Evolutionary conservation across 179 eudicot genomes (phyloP).

Genomic region (Beta corolliflora): DNA sequence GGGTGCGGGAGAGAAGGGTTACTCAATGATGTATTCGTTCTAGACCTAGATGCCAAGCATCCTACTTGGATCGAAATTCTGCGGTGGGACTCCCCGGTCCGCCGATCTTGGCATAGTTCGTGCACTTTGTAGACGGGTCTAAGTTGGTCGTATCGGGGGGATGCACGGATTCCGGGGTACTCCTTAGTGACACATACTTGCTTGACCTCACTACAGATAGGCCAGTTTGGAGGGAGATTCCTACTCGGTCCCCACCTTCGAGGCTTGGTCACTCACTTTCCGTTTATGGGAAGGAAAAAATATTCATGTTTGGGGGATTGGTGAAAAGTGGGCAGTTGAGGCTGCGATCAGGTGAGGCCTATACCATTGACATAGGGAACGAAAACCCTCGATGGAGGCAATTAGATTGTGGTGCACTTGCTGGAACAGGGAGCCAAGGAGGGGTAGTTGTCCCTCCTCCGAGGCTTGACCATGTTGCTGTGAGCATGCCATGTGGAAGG

Average conservation of each 20-base stretch:
- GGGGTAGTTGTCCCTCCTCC: conserved; percentile 66
- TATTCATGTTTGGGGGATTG: conserved; percentile 88
- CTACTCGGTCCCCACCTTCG: conserved; percentile 71
- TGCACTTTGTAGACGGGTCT: conserved; percentile 81
- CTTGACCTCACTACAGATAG: conserved; percentile 65
- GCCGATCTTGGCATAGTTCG: conserved; percentile 88
- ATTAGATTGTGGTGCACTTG: conserved; percentile 54
- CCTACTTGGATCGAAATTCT: conserved; percentile 86
- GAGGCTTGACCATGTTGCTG: conserved; percentile 79
- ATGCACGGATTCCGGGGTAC: conserved; percentile 82
- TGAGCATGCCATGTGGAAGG: conserved; percentile 86
- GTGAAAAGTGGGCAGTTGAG: conserved; percentile 72
- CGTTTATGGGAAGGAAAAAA: conserved; percentile 66
- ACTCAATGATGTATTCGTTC: conserved; percentile 81
- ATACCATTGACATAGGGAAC: conserved; percentile 60
- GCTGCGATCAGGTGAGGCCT: conserved; percentile 75
- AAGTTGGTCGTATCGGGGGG: conserved; percentile 86
- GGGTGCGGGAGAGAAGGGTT: conserved; percentile 84
- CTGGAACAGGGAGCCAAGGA: conserved; percentile 54
- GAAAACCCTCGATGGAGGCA: conserved; percentile 73
- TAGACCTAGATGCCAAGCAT: conserved; percentile 78
- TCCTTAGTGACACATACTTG: conserved; percentile 64
- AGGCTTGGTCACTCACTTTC: conserved; percentile 89
- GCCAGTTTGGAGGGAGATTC: conserved; percentile 78
- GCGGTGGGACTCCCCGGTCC: conserved; percentile 65